Base-by-base conservation (phyloP, 2,329 filamentous ascomycete species). In the Fusarium tanahbumbuense region DNA sequence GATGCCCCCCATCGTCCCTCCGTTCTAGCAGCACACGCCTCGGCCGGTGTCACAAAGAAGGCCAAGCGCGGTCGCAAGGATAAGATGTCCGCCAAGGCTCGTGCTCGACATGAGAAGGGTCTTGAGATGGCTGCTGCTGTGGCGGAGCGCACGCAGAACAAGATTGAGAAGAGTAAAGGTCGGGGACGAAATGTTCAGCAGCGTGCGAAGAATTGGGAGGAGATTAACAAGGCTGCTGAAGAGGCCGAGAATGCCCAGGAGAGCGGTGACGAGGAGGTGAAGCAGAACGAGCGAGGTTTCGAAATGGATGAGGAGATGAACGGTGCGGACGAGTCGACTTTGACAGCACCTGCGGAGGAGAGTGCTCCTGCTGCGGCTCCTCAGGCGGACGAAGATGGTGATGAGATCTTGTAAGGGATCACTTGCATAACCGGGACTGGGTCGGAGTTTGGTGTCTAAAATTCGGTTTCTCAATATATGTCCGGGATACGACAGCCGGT, bases 11-110 rank as follows among this genome's bases (percentile, higher is more conserved):
- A 82, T 64, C 87, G 89, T 7, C 88, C 89, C 28, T 89, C 92
- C n/a, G 85, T 93, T 20, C 87, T 93, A 42, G 88, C 88, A 41
- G 88, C 90, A 18, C 90, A 92, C 71, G 87, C 90, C 76, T 82
- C 83, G 3, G 86, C 89, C 20, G 92, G 93, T 30, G 85, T 95
- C 12, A 81, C 82, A 57, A 93, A 92, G 79, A 93, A 91, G 80
- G 76, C 83, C 65, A 92, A 89, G 78, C 81, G 82, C 64, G 82
- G 82, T 57, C 83, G 87, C 73, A 88, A 88, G 76, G 72, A 80
- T n/a, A 81, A 83, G 10, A 73, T 88, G 76, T 89, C 87, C 72
- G 79, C 83, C 69, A 87, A 84, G 77, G 87, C 87, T 6, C 82
- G 84, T 23, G 82, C 81, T 71, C 83, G 89, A 47, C 85, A 88